Evolutionary conservation across 106 monocot genomes (phyloP), one percentile per base, ranked within the genome.

Genomic region (Dendrobium nobile): DNA sequence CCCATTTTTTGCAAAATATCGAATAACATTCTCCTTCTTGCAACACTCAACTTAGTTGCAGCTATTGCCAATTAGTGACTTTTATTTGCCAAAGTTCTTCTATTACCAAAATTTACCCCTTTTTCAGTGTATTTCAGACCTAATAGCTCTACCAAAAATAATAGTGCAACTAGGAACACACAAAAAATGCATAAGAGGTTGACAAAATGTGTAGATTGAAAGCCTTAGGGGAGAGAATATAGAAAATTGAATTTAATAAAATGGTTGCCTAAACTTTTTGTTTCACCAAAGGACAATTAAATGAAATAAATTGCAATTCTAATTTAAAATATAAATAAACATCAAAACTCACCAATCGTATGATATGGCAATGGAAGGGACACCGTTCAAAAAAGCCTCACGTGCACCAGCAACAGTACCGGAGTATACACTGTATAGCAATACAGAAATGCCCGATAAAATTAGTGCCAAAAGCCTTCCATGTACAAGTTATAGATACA

Each of bases 381-480:
- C 28, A 9, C 90, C 94, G 86, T 79, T 82, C 22, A 97, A 59
- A 87, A 97, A 97, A 74, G 96, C 96, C 84, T 97, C 96, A 78
- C 96, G 92, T 77, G 96, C 94, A 89, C 92, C 94, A 80, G 94
- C 96, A 41, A 97, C 94, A 54, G 96, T 94, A 65, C 96, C 96
- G 78, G 96, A 97, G 85, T 97, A 92, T 55, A 97, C 81, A 84
- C 96, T 96, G 68, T 15, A 86, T 3, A 65, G 20, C 17, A 11
- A 24, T 22, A 51, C 26, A 16, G 13, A 76, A 15, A 47, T 24
- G 26, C 22, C 13, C 47, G 43, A 3, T 24, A 47, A 45, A 74
- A 20, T 3, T 8, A 51, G 13, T 48, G 22, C 26, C 47, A 76
- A 76, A 75, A 43, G 40, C 5, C 40, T n/a, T 9, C 13, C 51